Base-by-base conservation (phyloP, 108 stramenopile species). In the Mediolabrus comicus region DNA sequence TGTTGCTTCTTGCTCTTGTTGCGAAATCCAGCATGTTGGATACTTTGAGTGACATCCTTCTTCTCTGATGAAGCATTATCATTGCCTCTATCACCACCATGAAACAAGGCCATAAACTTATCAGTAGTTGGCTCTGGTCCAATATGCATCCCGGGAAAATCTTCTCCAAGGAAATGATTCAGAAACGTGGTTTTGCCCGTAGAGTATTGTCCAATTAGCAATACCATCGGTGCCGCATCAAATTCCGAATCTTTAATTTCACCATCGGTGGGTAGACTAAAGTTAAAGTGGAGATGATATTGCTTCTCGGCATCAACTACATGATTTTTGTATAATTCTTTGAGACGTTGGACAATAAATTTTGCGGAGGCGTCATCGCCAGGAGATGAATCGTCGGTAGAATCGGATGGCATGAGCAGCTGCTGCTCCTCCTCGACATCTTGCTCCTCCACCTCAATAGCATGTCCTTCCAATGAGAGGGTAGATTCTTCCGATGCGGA, bases 171-270 rank as follows among this genome's bases (percentile, higher is more conserved):
- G 4, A 84, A 53, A 64, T 80, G 79, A 9, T 65, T 43, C 11
- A 90, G 64, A 65, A 90, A 86, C 8, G 85, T 81, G 0, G 94
- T 93, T 43, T 95, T 95, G 8, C 94, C 94, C 13, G 86, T 88
- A 17, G 89, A 90, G 71, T 95, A 95, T 75, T 95, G 94, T 10
- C 94, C 94, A 32, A 92, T 81, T 34, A 95, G 67, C 52, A 95
- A 70, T 17, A 95, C 94, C 82, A 89, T 87, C 13, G 94, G 94
- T 30, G 91, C 86, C 38, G 89, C 82, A 53, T 92, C 92, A 65
- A 95, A 90, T 63, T 95, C 94, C 25, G 87, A 67, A 28, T 81
- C 81, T 29, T 74, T 74, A 28, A 79, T 74, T 36, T 79, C 78
- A 4, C 72, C 78, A 55, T 79, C 72, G 14, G 72, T 74, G 28